Percentiles rank a stretch among this genome's conserved stretches.
phyloP scores from a whole-genome alignment of 2,329 filamentous ascomycete genomes.

The Alternaria novae-zelandiae region DNA sequence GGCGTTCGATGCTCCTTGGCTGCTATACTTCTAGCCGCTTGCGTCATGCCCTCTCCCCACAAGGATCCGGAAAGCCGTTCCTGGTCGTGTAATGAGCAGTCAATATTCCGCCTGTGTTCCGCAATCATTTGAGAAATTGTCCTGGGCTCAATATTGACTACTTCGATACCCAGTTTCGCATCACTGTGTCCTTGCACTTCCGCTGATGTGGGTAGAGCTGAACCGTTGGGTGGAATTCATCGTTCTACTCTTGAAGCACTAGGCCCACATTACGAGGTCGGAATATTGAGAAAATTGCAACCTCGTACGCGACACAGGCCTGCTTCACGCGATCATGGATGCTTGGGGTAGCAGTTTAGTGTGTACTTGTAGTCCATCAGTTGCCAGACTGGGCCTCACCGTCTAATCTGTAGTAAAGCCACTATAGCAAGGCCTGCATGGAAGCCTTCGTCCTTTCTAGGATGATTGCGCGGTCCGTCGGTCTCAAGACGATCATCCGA shows the following conservation, averaged over 20 bases:
- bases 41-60: background rate
- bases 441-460: conserved; percentile 18
- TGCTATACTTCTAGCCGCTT: background rate
- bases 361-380: background rate
- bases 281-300: conserved; percentile 19
- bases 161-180: background rate
- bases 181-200: background rate
- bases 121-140: background rate
- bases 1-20: conserved; percentile 3
- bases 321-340: background rate
- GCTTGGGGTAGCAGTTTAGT: background rate
- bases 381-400: conserved; percentile 2
- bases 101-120: background rate
- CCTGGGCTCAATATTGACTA: background rate
- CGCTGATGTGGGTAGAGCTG: background rate
- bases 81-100: conserved; percentile 5
- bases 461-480: conserved; percentile 11
- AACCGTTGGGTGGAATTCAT: background rate
- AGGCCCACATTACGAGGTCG: conserved; percentile 14
- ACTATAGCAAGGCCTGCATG: conserved; percentile 11
- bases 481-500: conserved; percentile 24
- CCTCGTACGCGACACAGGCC: conserved; percentile 9
- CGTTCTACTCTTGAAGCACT: conserved; percentile 8
- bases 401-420: background rate
- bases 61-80: conserved; percentile 1